Evolutionary conservation across 176 grass and related monocot genomes (phyloP).

Genomic region (Chloris gayana): DNA sequence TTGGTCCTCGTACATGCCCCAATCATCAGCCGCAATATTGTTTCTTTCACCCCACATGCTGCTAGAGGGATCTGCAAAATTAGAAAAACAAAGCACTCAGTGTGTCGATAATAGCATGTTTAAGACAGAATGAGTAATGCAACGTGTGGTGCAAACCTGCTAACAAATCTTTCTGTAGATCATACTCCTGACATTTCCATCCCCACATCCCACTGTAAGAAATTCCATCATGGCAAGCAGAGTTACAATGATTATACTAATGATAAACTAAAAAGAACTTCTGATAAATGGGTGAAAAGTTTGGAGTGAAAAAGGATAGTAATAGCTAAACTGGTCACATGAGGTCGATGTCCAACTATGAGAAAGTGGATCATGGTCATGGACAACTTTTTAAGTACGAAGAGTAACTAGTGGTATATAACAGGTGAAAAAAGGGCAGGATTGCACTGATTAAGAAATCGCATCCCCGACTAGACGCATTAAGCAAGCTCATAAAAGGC

Average conservation of each 20-base stretch:
- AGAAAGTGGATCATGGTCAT: neutral
- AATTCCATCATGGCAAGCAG: too few species aligned
- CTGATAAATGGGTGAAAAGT: too few species aligned
- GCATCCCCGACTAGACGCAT: neutral
- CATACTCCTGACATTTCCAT: constrained; percentile 64
- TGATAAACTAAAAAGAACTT: too few species aligned
- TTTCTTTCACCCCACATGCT: constrained; percentile 66
- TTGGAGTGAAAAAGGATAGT: neutral
- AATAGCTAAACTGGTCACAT: neutral
- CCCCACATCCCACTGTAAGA: constrained; percentile 76
- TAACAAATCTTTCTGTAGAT: constrained; percentile 64
- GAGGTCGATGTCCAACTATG: neutral
- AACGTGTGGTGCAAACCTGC: constrained; percentile 48
- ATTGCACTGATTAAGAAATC: neutral
- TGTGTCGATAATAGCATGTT: neutral
- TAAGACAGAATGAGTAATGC: constrained; percentile 6
- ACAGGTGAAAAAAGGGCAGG: neutral
- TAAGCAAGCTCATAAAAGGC: neutral
- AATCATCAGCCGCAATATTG: constrained; percentile 53
- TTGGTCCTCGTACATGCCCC: constrained; percentile 75
- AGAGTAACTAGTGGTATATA: neutral
- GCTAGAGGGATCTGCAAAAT: constrained; percentile 55
- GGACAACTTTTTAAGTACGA: neutral
- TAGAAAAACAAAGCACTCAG: too few species aligned
- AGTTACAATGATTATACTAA: too few species aligned